These are phyloP conservation scores for Fusarium piperis DNA, from an alignment of 2,329 filamentous ascomycete species.

Conservation along the genomic window DNA sequence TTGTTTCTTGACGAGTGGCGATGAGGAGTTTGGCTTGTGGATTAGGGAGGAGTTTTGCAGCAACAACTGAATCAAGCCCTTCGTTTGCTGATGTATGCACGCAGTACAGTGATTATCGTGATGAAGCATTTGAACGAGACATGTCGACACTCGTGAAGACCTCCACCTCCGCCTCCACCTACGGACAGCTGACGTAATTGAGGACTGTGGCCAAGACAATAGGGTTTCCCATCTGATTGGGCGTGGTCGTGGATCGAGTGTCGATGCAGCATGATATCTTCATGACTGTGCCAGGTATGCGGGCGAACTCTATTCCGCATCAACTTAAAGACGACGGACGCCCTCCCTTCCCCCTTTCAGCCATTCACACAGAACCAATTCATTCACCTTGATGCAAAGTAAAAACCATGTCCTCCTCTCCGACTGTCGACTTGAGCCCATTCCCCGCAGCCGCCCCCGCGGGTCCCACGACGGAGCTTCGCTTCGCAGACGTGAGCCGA, in stretches of 20 bases:
- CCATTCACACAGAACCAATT: conserved; percentile 1
- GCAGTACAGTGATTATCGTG: neutral
- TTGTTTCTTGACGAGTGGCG: conserved; percentile 31
- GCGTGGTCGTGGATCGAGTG: neutral
- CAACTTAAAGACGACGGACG: conserved; percentile 17
- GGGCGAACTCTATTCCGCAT: conserved; percentile 28
- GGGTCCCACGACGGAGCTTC: conserved; percentile 30
- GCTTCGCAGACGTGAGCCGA: conserved; percentile 39
- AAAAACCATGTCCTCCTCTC: conserved; percentile 29
- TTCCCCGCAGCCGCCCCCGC: conserved; percentile 37
- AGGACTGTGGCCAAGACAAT: conserved; percentile 11
- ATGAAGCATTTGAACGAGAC: conserved; percentile 1
- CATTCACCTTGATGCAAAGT: neutral
- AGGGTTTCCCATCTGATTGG: conserved; percentile 26
- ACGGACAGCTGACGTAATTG: conserved; percentile 37
- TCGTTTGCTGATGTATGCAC: conserved; percentile 5
- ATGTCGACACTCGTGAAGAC: conserved; percentile 19
- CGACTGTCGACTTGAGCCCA: conserved; percentile 31
- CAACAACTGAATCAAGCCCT: conserved; percentile 33
- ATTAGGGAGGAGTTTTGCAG: conserved; percentile 27
- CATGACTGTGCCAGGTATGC: conserved; percentile 22
- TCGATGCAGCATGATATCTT: conserved; percentile 35
- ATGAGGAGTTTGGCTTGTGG: conserved; percentile 37
- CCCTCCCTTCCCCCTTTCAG: conserved; percentile 7
- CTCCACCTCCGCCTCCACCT: conserved; percentile 17